Evolutionary conservation across 768 basidiomycete species (phyloP), one percentile per base, ranked within the genome.

Genomic region (Amanita molliuscula): DNA sequence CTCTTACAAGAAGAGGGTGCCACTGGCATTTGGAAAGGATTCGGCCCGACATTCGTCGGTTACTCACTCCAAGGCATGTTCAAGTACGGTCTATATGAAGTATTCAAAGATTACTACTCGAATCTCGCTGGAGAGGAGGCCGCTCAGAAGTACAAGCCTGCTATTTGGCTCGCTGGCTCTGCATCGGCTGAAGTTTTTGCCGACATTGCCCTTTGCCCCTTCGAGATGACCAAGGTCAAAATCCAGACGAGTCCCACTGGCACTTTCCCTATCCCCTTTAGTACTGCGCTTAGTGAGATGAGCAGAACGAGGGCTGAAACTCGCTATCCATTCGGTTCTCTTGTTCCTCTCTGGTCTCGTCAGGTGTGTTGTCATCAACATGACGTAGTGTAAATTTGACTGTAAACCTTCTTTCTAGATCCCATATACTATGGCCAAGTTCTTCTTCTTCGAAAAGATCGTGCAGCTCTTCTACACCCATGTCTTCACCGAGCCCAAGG

Each of bases 341-440:
- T 90, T 59, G 81, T 85, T 38, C 88, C 88, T 48, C 80, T 90
- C 40, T 90, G 88, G 88, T 90, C 88, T 35, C 87, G 88, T 63
- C 88, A 88, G 73, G 86, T 84, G 51, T 47, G 72, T 58, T 11
- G 36, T 44, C 50, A 56, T 34, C 41, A 3, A 25, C 47, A n/a
- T 31, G 2, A 37, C 31, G 3, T 28, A 21, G 36, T 49, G 16
- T 38, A 44, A 3, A 48, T 26, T 8, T 38, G 41, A 16, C 41
- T 44, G 16, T 47, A 10, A 48, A 40, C 18, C 28, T 38, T 26
- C 16, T 25, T 13, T 41, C 26, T 54, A 95, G 86, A 92, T 95
- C 61, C 93, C 93, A 48, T 96, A 96, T 77, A 96, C 93, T 61
- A 94, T 96, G 92, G 92, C 92, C 75, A 96, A 96, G 72, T 96